A percentile compares a stretch with the other conserved stretches of the same genome.
These are phyloP conservation scores for Dactylellina haptotyla DNA, from an alignment of 2,329 filamentous ascomycete genomes.

Conservation along the genomic window DNA sequence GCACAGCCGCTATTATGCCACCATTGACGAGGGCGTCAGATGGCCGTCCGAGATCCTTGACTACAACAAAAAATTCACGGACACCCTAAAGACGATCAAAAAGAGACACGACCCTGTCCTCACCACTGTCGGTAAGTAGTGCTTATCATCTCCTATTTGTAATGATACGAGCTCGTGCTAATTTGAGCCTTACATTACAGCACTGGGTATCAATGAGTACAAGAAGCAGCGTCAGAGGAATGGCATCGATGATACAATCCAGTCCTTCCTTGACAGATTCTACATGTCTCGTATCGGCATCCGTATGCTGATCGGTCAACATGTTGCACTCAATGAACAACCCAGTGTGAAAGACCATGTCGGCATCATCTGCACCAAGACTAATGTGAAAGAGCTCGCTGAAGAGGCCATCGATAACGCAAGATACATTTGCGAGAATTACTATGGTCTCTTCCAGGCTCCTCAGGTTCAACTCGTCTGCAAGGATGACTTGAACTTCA, in stretches of 20 bases:
- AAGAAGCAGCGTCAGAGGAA: constrained; percentile 95
- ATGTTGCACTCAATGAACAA: constrained; percentile 94
- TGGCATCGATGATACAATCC: constrained; percentile 97
- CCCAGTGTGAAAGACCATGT: constrained; percentile 93
- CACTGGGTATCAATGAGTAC: constrained; percentile 97
- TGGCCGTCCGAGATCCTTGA: constrained; percentile 95
- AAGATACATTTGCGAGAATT: constrained; percentile 98
- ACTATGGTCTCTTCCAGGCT: constrained; percentile 96
- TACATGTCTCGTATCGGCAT: constrained; percentile 99
- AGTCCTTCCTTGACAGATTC: constrained; percentile 96
- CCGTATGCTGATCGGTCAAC: constrained; percentile 97
- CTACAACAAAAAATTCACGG: constrained; percentile 90
- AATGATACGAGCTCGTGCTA: constrained; percentile 8
- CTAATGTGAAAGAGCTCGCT: constrained; percentile 92
- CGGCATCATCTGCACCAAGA: constrained; percentile 98
- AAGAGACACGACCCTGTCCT: constrained; percentile 95
- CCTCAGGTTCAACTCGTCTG: constrained; percentile 97
- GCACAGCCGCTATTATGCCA: constrained; percentile 83
- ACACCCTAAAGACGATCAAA: constrained; percentile 93
- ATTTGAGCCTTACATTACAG: constrained; percentile 61
- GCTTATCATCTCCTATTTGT: constrained; percentile 1
- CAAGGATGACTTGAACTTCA: constrained; percentile 93
- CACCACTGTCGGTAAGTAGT: constrained; percentile 76
- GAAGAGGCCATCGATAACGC: constrained; percentile 98
- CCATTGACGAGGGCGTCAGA: constrained; percentile 84